These are phyloP conservation scores for Moesziomyces sp. DNA, from an alignment of 1,284 basidiomycete genomes.

Conservation along the genomic window DNA sequence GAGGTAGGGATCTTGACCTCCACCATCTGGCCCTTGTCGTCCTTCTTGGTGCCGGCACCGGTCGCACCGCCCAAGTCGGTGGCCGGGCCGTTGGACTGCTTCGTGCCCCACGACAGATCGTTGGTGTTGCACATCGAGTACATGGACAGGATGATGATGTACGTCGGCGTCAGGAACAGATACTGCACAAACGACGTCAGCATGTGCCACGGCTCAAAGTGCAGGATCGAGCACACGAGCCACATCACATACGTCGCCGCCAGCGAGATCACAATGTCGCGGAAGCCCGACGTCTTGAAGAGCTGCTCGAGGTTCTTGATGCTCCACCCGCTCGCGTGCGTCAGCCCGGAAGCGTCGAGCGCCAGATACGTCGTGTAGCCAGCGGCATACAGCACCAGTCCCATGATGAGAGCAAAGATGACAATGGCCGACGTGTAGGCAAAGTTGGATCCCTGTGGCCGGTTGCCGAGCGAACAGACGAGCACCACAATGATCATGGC, in stretches of 20 bases:
- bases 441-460: slow-evolving; percentile 61
- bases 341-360: slow-evolving; percentile 35
- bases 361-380: slow-evolving; percentile 61
- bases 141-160: slow-evolving; percentile 63
- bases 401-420: slow-evolving; percentile 61
- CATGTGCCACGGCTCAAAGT: slow-evolving; percentile 66
- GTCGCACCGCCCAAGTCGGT: slow-evolving; percentile 61
- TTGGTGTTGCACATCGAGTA: slow-evolving; percentile 66
- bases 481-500: slow-evolving; percentile 65
- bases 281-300: slow-evolving; percentile 53
- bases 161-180: slow-evolving; percentile 61
- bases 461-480: slow-evolving; percentile 65
- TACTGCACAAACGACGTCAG: slow-evolving; percentile 64
- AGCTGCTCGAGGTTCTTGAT: slow-evolving; percentile 33
- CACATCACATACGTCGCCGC: slow-evolving; percentile 65
- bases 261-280: slow-evolving; percentile 64
- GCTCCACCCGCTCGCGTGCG: slow-evolving; percentile 20
- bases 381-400: slow-evolving; percentile 55
- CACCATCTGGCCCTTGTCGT: slow-evolving; percentile 53
- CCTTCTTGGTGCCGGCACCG: slow-evolving; percentile 33
- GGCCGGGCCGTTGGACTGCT: slow-evolving; percentile 57
- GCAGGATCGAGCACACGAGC: slow-evolving; percentile 60
- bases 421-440: slow-evolving; percentile 61
- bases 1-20: slow-evolving; percentile 63
- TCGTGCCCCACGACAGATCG: slow-evolving; percentile 65